phyloP scores from a whole-genome alignment of 2,329 filamentous ascomycete species.

The Daldinia sp. region DNA sequence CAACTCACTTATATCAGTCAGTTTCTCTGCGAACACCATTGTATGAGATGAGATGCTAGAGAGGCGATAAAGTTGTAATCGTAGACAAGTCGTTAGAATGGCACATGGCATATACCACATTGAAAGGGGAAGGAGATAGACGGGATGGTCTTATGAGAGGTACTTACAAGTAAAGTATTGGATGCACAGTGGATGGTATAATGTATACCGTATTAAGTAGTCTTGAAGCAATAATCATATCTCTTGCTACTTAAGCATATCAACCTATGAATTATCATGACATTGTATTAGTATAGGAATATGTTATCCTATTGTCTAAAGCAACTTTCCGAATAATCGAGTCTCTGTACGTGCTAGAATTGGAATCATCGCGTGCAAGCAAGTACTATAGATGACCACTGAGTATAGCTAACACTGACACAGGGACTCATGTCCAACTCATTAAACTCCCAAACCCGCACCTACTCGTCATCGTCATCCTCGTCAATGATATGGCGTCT shows the following conservation, averaged over 20 bases:
- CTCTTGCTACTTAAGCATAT: neutral
- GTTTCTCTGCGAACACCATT: too few relatives aligned
- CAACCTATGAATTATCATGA: neutral
- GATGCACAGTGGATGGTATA: neutral
- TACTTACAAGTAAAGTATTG: too few relatives aligned
- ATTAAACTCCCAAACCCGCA: neutral
- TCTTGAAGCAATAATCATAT: neutral
- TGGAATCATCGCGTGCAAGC: neutral
- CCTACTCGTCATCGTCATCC: constrained; percentile 66
- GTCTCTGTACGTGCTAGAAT: neutral
- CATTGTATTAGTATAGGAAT: neutral
- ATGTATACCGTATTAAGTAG: neutral
- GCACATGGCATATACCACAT: neutral
- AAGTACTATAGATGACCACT: constrained; percentile 2
- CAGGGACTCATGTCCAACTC: neutral
- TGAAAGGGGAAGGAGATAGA: neutral
- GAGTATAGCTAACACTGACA: constrained; percentile 24
- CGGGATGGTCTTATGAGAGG: too few relatives aligned
- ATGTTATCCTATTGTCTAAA: neutral
- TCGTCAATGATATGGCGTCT: constrained; percentile 71
- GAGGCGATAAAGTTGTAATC: too few relatives aligned
- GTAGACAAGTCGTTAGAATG: neutral
- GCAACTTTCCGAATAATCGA: neutral
- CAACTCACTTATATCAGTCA: too few relatives aligned
- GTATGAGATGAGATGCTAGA: too few relatives aligned